A percentile compares a stretch with the other conserved stretches of the same genome.
phyloP scores from a whole-genome alignment of 2,329 filamentous ascomycete species.

The Sclerotinia glacialis region DNA sequence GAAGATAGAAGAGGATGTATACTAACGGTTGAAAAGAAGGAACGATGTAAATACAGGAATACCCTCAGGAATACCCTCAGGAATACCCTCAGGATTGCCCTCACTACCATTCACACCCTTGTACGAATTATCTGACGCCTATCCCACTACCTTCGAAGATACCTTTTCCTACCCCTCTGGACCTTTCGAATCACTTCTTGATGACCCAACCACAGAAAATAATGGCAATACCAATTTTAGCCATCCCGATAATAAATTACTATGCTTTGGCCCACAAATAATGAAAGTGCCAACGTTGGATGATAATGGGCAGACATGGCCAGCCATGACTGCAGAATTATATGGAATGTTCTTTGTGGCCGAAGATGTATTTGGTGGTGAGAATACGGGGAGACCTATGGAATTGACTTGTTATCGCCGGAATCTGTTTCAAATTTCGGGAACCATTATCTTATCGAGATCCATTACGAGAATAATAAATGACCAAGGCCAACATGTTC shows the following conservation, averaged over 20 bases:
- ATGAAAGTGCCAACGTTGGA: constrained; percentile 63
- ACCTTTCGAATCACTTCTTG: constrained; percentile 43
- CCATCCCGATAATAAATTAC: constrained; percentile 65
- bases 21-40: constrained; percentile 13
- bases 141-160: constrained; percentile 62
- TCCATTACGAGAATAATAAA: constrained; percentile 68
- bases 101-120: constrained; percentile 54
- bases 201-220: constrained; percentile 29
- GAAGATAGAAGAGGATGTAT: background rate
- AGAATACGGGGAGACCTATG: constrained; percentile 54
- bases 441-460: constrained; percentile 75
- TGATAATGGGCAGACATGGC: constrained; percentile 61
- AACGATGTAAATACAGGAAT: constrained; percentile 32
- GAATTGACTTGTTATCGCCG: constrained; percentile 94
- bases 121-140: constrained; percentile 60
- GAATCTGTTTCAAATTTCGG: constrained; percentile 93
- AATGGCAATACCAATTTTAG: constrained; percentile 25
- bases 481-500: constrained; percentile 75
- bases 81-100: constrained; percentile 41
- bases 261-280: constrained; percentile 67
- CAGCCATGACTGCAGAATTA: constrained; percentile 69
- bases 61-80: too few species aligned
- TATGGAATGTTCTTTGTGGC: constrained; percentile 85
- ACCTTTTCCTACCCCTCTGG: constrained; percentile 57
- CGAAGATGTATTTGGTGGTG: constrained; percentile 67